A percentile compares a stretch with the other conserved stretches of the same genome.
Conservation (phyloP, 2,329 filamentous ascomycete species). For the Neophaeococcomyces aloes region DNA sequence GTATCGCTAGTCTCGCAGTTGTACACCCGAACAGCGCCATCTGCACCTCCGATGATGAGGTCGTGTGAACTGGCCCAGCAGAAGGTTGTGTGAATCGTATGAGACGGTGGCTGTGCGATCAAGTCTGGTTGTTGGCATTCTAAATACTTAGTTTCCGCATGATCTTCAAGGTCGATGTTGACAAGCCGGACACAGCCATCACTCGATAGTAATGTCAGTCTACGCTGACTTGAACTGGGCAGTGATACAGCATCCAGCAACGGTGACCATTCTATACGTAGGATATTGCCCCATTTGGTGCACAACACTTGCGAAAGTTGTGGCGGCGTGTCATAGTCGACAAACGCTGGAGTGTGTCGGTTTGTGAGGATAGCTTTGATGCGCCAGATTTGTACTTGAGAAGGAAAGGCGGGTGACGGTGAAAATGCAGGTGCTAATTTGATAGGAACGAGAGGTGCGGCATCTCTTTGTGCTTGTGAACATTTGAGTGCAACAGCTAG, state of each 20-base stretch:
- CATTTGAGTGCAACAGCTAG: slow-evolving; percentile 41
- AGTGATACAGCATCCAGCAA: slow-evolving; percentile 22
- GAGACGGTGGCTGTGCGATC: slow-evolving; percentile 29
- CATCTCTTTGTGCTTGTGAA: slow-evolving; percentile 28
- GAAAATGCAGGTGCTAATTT: slow-evolving; percentile 40
- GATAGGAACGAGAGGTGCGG: slow-evolving; percentile 23
- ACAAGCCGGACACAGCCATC: slow-evolving; percentile 48
- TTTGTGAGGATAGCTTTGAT: background rate
- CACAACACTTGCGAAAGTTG: slow-evolving; percentile 43
- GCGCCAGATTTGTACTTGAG: slow-evolving; percentile 49
- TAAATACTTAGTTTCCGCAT: background rate
- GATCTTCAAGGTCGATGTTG: slow-evolving; percentile 23
- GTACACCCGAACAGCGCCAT: slow-evolving; percentile 48
- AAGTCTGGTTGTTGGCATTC: background rate
- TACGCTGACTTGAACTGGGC: background rate
- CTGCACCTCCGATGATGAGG: slow-evolving; percentile 45
- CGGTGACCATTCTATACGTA: slow-evolving; percentile 48
- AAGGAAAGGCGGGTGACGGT: slow-evolving; percentile 38
- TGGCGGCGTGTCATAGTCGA: slow-evolving; percentile 36
- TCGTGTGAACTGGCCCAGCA: slow-evolving; percentile 47
- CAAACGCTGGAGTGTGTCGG: background rate
- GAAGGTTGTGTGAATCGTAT: slow-evolving; percentile 46
- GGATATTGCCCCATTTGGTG: slow-evolving; percentile 47
- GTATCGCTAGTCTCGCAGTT: slow-evolving; percentile 23
- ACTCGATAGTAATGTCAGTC: slow-evolving; percentile 46